Base-by-base conservation (phyloP, 2,329 filamentous ascomycete species). In the Epichloe typhina region DNA sequence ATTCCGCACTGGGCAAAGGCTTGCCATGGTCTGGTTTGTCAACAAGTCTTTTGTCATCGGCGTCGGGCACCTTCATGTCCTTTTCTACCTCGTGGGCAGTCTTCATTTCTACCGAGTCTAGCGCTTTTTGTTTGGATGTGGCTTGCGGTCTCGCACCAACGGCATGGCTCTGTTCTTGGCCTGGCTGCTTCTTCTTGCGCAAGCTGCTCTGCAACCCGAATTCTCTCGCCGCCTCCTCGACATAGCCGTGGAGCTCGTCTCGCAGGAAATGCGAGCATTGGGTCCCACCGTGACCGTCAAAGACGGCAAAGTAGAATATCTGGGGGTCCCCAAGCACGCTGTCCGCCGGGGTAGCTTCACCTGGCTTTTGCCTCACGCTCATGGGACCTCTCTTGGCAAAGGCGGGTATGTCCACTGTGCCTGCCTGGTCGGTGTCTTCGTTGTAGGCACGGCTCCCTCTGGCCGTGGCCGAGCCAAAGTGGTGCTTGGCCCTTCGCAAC, bases 291-390 rank as follows among this genome's bases (percentile, higher is more conserved):
- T 98, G 93, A 3, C 93, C 93, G 66, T 98, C 93, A 62, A 97
- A 98, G 1, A 97, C 83, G 1, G 80, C 90, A 74, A 96, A 98
- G 67, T 97, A 98, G 67, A 98, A 98, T 36, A 97, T 84, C 64
- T 97, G 91, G 1, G 1, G 91, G 62, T 97, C 91, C 2, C 91
- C 91, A 55, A 80, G 86, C 2, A 86, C 80, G 56, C 83, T 86
- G 52, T 87, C 86, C 5, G 88, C 87, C 9, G 75, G 80, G 23
- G 78, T 87, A 47, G 77, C 82, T 66, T 81, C 81, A 54, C 72
- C 77, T 23, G 69, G 66, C 40, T 68, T 72, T 56, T 73, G 74
- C 46, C 66, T 69, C 49, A 75, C 69, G 59, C 76, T 83, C 54
- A 87, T 76, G 12, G 91, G 90, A 4, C 82, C 79, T 38, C 87